Base-by-base conservation (phyloP, 2,329 filamentous ascomycete species). In the Trichoderma sp. region DNA sequence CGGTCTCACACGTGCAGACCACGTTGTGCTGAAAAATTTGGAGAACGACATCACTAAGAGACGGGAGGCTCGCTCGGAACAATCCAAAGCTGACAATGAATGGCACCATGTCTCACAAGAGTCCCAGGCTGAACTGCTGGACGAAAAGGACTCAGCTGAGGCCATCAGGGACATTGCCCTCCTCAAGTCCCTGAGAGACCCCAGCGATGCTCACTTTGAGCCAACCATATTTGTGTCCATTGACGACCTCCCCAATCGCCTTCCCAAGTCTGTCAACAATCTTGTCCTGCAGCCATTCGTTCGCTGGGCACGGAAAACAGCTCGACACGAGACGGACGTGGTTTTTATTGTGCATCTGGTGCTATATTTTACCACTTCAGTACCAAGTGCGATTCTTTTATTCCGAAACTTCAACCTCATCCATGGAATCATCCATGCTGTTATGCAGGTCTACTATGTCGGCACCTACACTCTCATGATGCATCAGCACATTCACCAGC, bases 401-500 rank as follows among this genome's bases (percentile, higher is more conserved):
- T 92, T 88, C 78, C 83, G 85, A 73, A 81, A 84, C 75, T 94
- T 94, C 79, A 86, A 84, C 11, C 92, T 87, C 80, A 72, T 86
- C 47, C 92, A 94, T 77, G 92, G 86, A 11, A 73, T 92, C 19
- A 73, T 89, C 33, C 92, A 95, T 75, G 82, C 85, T 65, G 75
- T 86, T 11, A 88, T 93, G 83, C 88, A 91, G 74, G 80, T 86
- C 40, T 91, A 85, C 76, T 94, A 90, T 75, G 87, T 89, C 64
- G 92, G 92, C 8, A 83, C 89, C 1, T 95, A 93, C 80, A 95
- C 92, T 0, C 83, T 95, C 47, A 88, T 95, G 87, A 92, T 92
- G 85, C 92, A 95, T 75, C 92, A 95, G 75, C 92, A 95, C 77
- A 94, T 95, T 73, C 92, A 95, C 77, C 89, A 89, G 82, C 85